Evolutionary conservation across 768 basidiomycete genomes (phyloP), one percentile per base, ranked within the genome.

Genomic region (Tricholoma sp.): DNA sequence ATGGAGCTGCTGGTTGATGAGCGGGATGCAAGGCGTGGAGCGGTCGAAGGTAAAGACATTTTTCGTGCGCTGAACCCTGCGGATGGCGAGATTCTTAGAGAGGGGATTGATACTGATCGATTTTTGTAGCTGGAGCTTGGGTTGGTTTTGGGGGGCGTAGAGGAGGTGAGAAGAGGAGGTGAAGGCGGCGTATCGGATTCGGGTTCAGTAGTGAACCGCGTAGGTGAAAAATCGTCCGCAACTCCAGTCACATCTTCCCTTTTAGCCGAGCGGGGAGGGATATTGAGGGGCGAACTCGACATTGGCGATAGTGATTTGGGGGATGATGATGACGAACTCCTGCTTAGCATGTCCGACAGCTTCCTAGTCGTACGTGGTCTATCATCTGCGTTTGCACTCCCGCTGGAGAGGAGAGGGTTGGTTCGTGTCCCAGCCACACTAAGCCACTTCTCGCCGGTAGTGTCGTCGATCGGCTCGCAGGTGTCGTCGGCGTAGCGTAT

Each of bases 401-500:
- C 46, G n/a, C n/a, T n/a, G 22, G 32, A 57, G 43, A n/a, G 53
- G 24, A 41, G 58, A 27, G 35, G 55, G 43, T 35, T 29, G 11
- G 59, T 57, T 31, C 61, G 59, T 9, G 69, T 65, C 4, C 68
- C 67, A 32, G 71, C 60, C 12, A 67, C 65, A 27, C 66, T 69
- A 31, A 74, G 61, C 7, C 67, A 67, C 32, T 68, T 73, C 72
- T 64, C 69, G 12, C 88, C 89, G 0, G 83, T 89, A 0, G 89
- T 87, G 61, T 91, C 87, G 2, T 79, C 78, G 6, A 89, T 69
- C 0, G 77, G 71, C 2, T 74, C 72, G 14, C 63, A 66, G 4
- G 68, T 61, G 47, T n/a, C 4, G 45, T 77, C 76, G 10, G 86
- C 89, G 63, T 96, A 89, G 21, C 96, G 82, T 46, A 98, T 84